phyloP scores from a whole-genome alignment of 768 basidiomycete genomes.

The Agaricus subrufescens region DNA sequence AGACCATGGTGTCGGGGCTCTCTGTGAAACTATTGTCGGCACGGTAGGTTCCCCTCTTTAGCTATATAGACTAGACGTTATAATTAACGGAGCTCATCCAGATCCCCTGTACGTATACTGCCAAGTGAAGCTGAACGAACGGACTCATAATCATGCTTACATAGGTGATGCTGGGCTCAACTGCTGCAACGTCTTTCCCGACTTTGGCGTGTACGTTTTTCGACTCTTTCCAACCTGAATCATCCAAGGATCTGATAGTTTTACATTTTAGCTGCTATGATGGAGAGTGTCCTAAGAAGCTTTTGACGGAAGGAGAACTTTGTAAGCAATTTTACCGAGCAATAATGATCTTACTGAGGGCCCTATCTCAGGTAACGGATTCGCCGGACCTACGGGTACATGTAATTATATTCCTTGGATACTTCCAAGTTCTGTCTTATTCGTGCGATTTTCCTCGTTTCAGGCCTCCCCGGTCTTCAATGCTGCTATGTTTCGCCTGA shows the following conservation, averaged over 20 bases:
- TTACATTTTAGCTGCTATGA: conserved; percentile 11
- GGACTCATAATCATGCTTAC: background rate
- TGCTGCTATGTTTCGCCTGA: conserved; percentile 21
- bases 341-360: background rate
- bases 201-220: conserved; percentile 13
- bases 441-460: background rate
- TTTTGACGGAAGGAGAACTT: conserved; percentile 13
- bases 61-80: background rate
- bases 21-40: conserved; percentile 8
- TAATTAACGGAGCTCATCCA: background rate
- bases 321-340: conserved; percentile 7
- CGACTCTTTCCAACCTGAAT: background rate
- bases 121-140: background rate
- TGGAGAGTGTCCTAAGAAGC: conserved; percentile 12
- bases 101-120: background rate
- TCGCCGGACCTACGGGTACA: conserved; percentile 12
- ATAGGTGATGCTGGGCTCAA: conserved; percentile 13
- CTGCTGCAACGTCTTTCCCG: conserved; percentile 14
- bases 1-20: background rate
- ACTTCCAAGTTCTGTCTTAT: background rate
- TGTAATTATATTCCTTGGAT: background rate
- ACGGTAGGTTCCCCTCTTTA: background rate
- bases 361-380: conserved; percentile 9
- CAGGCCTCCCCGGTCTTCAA: conserved; percentile 18
- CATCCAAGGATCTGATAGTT: background rate